phyloP scores from a whole-genome alignment of 2,329 filamentous ascomycete species.

The Drechslerella coelobrocha region DNA sequence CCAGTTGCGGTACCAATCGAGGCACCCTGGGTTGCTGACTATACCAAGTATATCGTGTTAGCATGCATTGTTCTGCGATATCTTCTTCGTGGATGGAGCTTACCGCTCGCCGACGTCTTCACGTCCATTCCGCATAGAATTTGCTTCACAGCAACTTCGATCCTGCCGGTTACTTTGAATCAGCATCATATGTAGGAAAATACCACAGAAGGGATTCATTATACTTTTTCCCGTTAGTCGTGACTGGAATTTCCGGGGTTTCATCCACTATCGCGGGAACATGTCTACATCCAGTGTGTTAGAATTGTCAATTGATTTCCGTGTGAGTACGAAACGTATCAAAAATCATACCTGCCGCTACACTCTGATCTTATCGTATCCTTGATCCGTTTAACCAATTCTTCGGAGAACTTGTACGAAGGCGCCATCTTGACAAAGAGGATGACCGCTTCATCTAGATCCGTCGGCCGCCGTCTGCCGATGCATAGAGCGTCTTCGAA shows the following conservation, averaged over 20 bases:
- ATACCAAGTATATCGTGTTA: slow-evolving; percentile 14
- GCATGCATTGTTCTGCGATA: background rate
- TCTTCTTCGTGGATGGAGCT: slow-evolving; percentile 56
- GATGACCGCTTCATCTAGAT: slow-evolving; percentile 84
- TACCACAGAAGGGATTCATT: slow-evolving; percentile 57
- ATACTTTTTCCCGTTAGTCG: slow-evolving; percentile 93
- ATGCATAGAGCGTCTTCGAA: slow-evolving; percentile 88
- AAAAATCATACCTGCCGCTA: slow-evolving; percentile 68
- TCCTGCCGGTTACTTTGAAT: slow-evolving; percentile 61
- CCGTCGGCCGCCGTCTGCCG: slow-evolving; percentile 73
- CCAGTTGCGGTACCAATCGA: slow-evolving; percentile 89
- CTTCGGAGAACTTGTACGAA: slow-evolving; percentile 65
- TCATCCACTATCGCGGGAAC: slow-evolving; percentile 83
- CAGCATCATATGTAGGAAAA: background rate
- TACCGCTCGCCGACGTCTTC: slow-evolving; percentile 90
- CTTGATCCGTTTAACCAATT: slow-evolving; percentile 71
- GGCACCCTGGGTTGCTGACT: slow-evolving; percentile 73
- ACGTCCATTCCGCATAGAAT: slow-evolving; percentile 87
- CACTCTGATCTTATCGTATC: slow-evolving; percentile 75
- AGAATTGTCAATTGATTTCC: background rate
- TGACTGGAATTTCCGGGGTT: slow-evolving; percentile 86
- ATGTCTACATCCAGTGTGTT: slow-evolving; percentile 67
- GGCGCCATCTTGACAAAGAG: slow-evolving; percentile 80
- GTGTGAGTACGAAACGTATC: no score
- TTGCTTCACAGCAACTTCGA: slow-evolving; percentile 95